These are phyloP conservation scores for Flaveria floridana DNA, from an alignment of 140 eudicot species.

Conservation along the genomic window DNA sequence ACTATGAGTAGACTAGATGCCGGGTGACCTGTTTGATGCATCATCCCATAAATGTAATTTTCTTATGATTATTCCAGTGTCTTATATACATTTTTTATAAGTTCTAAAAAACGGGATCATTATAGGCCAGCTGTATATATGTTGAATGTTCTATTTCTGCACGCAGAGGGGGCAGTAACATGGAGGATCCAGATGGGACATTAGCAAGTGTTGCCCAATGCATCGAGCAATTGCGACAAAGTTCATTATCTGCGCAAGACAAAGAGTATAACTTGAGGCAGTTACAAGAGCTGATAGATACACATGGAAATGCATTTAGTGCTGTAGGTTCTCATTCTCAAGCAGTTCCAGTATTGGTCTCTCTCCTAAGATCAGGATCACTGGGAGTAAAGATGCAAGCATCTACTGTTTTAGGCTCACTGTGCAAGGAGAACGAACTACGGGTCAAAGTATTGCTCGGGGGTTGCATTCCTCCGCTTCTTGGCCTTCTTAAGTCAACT, in stretches of 20 bases:
- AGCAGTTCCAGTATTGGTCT: slow-evolving; percentile 93
- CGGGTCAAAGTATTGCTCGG: slow-evolving; percentile 86
- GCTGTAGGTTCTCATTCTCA: slow-evolving; percentile 98
- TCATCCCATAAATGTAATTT: background rate
- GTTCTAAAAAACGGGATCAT: background rate
- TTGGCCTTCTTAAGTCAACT: slow-evolving; percentile 74
- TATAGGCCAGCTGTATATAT: background rate
- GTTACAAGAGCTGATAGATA: slow-evolving; percentile 67
- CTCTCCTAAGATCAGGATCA: slow-evolving; percentile 84
- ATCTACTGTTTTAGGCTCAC: slow-evolving; percentile 76
- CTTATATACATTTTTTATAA: background rate
- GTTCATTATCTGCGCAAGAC: slow-evolving; percentile 70
- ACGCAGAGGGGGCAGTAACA: slow-evolving; percentile 77
- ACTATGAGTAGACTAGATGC: background rate
- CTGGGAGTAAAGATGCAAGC: slow-evolving; percentile 82
- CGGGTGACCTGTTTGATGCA: background rate
- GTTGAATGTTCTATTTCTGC: slow-evolving; percentile 2
- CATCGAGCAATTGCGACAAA: slow-evolving; percentile 87
- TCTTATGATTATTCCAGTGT: background rate
- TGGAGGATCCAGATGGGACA: slow-evolving; percentile 98
- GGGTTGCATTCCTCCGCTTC: slow-evolving; percentile 94
- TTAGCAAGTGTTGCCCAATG: slow-evolving; percentile 93
- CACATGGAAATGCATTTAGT: slow-evolving; percentile 85
- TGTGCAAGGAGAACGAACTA: slow-evolving; percentile 88
- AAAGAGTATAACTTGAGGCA: slow-evolving; percentile 71